Evolutionary conservation across 2,329 filamentous ascomycete species (phyloP), one percentile per base, ranked within the genome.

Genomic region (Lachnellula arida): DNA sequence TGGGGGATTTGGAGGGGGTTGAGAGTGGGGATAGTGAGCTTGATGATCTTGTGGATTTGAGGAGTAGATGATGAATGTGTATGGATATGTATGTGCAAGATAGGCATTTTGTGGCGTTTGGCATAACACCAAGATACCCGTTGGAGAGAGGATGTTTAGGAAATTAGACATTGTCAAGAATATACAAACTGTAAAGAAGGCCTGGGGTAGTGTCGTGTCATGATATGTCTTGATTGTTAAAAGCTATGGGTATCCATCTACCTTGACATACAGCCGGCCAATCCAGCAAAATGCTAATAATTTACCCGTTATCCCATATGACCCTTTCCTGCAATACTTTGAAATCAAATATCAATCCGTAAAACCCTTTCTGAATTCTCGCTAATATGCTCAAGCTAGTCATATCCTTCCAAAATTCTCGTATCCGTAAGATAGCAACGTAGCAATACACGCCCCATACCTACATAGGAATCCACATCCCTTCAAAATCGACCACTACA

Each of bases 61-160:
- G 53, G 39, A 47, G 51, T 15, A 46, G 22, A 46, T 46, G 11
- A 15, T 32, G 28, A 43, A 22, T 32, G 9, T 12, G 11, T 32
- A 12, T 32, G 19, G 2, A 23, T 23, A 23, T 23, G 22, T 23
- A 23, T 14, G 23, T 17, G 7, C 23, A 11, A 23, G 14, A 4
- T n/a, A 12, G 11, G 23, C 17, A n/a, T 1, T 8, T 15, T 25
- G 22, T 47, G 9, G 17, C 8, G 44, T 22, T 89, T 86, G 57
- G 89, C 87, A 1, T 86, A 78, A 65, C 84, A 82, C 65, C 89
- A 86, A 75, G 87, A 87, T 37, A 78, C 77, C 8, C 75, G 75
- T 0, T 75, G 3, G 72, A 51, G 49, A 43, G 17, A 1, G 75
- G 75, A 39, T 73, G 75, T 57, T 78, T 79, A 9, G 78, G 81